Evolutionary conservation across 2,329 filamentous ascomycete species (phyloP).

Genomic region (Sclerotinia sclerotiorum): DNA sequence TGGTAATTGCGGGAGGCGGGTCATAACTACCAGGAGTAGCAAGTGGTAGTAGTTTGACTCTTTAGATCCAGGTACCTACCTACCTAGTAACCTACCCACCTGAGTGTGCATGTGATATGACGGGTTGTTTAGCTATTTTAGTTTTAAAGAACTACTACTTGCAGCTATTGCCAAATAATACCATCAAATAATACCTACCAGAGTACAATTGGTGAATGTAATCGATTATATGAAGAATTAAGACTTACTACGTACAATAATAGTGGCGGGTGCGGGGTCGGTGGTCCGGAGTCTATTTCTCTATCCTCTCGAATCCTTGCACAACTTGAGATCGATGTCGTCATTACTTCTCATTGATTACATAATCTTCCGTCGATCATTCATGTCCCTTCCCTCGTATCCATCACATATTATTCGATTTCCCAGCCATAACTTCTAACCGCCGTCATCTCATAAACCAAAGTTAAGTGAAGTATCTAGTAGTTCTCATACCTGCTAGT

Average conservation of each 20-base stretch:
- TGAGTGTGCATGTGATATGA: too few relatives aligned
- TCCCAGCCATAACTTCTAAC: not conserved
- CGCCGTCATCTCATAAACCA: not conserved
- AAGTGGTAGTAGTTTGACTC: too few relatives aligned
- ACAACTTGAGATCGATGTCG: not conserved
- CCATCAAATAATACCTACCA: too few relatives aligned
- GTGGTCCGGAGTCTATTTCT: not conserved
- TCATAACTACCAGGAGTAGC: not conserved
- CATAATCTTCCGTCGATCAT: conserved; percentile 1
- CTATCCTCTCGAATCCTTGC: not conserved
- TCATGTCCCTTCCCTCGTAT: not conserved
- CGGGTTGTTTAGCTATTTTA: too few relatives aligned
- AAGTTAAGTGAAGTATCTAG: too few relatives aligned
- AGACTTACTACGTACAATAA: too few relatives aligned
- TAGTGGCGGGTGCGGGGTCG: not conserved
- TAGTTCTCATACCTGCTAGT: too few relatives aligned
- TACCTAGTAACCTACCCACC: too few relatives aligned
- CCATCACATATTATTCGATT: not conserved
- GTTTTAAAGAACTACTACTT: too few relatives aligned
- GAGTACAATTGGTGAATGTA: too few relatives aligned
- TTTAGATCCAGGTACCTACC: not conserved
- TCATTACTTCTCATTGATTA: not conserved
- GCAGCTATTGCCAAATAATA: too few relatives aligned
- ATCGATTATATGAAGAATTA: too few relatives aligned
- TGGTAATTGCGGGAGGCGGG: not conserved